A percentile compares a stretch with the other conserved stretches of the same genome.
Conservation (phyloP, 208 protist genomes). For the Herpetomonas samuelpessoai region DNA sequence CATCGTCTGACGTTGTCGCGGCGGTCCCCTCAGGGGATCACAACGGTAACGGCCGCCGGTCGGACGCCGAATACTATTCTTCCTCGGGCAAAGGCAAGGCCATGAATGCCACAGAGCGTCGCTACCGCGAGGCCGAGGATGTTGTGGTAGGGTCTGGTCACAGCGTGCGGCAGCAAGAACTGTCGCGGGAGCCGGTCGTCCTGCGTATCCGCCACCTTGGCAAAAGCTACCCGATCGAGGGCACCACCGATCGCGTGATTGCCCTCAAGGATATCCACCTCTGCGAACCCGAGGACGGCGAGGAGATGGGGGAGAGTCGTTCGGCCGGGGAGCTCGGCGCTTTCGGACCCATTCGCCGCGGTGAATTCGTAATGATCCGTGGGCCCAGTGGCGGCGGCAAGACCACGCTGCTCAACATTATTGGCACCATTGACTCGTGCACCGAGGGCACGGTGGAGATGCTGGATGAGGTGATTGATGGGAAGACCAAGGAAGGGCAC, state of each 20-base stretch:
- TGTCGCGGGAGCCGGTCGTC: slow-evolving; percentile 42
- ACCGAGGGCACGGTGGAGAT: slow-evolving; percentile 86
- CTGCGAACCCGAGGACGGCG: slow-evolving; percentile 22
- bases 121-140: too few relatives aligned
- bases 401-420: slow-evolving; percentile 95
- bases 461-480: slow-evolving; percentile 65
- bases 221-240: slow-evolving; percentile 69
- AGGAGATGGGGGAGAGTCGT: background rate
- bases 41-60: too few relatives aligned
- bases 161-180: slow-evolving; percentile 15
- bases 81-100: too few relatives aligned
- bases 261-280: slow-evolving; percentile 68
- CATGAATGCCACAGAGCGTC: too few relatives aligned
- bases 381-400: slow-evolving; percentile 97
- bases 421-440: slow-evolving; percentile 91
- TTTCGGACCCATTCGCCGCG: slow-evolving; percentile 81
- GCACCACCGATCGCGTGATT: slow-evolving; percentile 46
- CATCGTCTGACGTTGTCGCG: too few relatives aligned
- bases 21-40: too few relatives aligned
- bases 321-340: slow-evolving; percentile 4
- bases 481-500: slow-evolving; percentile 61
- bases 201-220: slow-evolving; percentile 56
- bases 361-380: slow-evolving; percentile 97
- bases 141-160: too few relatives aligned
- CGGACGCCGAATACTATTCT: too few relatives aligned